A percentile compares a stretch with the other conserved stretches of the same genome.
These are phyloP conservation scores for Suillus clintonianus DNA, from an alignment of 768 basidiomycete genomes.

Conservation along the genomic window DNA sequence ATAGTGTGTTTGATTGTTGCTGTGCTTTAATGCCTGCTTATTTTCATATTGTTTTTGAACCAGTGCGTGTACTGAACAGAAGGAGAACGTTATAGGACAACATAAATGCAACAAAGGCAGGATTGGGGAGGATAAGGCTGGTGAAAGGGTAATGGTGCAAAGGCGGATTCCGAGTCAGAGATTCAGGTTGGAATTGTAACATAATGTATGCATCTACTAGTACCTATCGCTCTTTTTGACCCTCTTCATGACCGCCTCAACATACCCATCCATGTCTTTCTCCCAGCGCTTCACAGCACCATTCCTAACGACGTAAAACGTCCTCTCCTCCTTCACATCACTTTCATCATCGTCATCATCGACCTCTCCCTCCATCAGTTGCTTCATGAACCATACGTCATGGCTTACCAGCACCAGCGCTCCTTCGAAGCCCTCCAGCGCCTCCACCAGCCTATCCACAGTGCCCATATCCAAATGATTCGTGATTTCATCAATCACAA, in stretches of 20 bases:
- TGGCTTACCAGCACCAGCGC: constrained; percentile 67
- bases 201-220: not conserved
- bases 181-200: not conserved
- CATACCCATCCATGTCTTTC: constrained; percentile 33
- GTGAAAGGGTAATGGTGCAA: not conserved
- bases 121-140: not conserved
- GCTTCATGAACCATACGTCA: constrained; percentile 43
- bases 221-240: constrained; percentile 12
- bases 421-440: constrained; percentile 53
- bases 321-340: constrained; percentile 14
- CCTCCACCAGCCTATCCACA: constrained; percentile 53
- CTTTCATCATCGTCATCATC: constrained; percentile 24
- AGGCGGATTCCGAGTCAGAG: not conserved
- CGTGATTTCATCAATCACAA: constrained; percentile 63
- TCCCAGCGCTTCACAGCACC: constrained; percentile 25
- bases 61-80: not conserved
- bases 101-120: not conserved
- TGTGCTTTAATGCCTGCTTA: not conserved
- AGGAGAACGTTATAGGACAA: not conserved
- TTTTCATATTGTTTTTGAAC: not conserved
- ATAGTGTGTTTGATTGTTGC: not conserved
- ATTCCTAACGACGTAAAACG: constrained; percentile 22
- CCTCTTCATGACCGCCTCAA: constrained; percentile 25
- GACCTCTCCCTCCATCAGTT: constrained; percentile 21
- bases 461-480: constrained; percentile 69